Evolutionary conservation across 2,329 filamentous ascomycete genomes (phyloP), one percentile per base, ranked within the genome.

Genomic region (Fusarium denticulatum): DNA sequence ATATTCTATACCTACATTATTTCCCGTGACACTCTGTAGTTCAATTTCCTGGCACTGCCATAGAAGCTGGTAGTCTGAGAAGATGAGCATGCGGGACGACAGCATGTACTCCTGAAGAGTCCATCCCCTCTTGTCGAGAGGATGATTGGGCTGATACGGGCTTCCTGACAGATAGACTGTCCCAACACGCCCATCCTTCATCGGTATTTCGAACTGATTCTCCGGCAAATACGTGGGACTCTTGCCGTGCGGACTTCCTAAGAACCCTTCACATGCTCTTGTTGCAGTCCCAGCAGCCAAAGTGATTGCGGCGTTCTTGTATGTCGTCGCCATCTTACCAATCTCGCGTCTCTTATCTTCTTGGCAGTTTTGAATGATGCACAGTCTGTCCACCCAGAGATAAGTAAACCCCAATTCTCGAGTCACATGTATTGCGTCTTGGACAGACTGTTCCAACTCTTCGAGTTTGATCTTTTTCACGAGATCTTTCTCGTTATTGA

Each of bases 221-320:
- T 24, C 6, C 0, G 65, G 65, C 1, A 68, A 1, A 14, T 47
- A 68, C 0, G 32, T 30, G 1, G n/a, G 1, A 1, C 0, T 22
- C 0, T 32, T 22, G 4, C 0, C 1, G 10, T 2, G 5, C 2
- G 1, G 6, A 0, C 0, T 13, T 2, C 18, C 43, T 0, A 62
- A 1, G 1, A 68, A 68, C 0, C 65, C 65, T 10, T 68, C 40
- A 0, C 26, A 43, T 5, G 65, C 64, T 1, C 0, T 15, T 13
- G 1, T 43, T 0, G 65, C 55, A 0, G 65, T 68, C 0, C 46
- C 65, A 2, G 64, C 64, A 3, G 56, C 65, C 6, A 68, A 1
- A 0, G 65, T 68, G 0, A 68, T 10, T 0, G 50, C 36, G 0
- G 65, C 64, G 1, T 68, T 68, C 15, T 68, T 68, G 1, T 68